A percentile compares a stretch with the other conserved stretches of the same genome.
phyloP scores from a whole-genome alignment of 2,329 filamentous ascomycete genomes.

The Cladophialophora chaetospira region DNA sequence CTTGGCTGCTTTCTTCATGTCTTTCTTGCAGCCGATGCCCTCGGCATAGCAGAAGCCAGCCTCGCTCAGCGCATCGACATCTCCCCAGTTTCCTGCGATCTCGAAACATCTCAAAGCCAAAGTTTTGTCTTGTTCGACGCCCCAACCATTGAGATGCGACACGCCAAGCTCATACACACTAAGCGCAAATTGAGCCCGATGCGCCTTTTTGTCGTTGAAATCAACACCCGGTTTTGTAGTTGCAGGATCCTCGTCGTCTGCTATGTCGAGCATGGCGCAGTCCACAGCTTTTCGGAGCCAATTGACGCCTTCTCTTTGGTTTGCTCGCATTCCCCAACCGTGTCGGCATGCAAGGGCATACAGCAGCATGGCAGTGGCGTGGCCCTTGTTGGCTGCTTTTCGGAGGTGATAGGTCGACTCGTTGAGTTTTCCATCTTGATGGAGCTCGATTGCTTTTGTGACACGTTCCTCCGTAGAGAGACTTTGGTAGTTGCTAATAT shows the following conservation, averaged over 20 bases:
- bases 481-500: slow-evolving; percentile 33
- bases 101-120: slow-evolving; percentile 92
- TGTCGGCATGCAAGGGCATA: slow-evolving; percentile 94
- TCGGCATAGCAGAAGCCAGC: slow-evolving; percentile 96
- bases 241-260: slow-evolving; percentile 69
- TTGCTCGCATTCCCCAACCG: slow-evolving; percentile 95
- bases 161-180: slow-evolving; percentile 96
- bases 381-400: slow-evolving; percentile 78
- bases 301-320: slow-evolving; percentile 82
- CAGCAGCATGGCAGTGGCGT: slow-evolving; percentile 92
- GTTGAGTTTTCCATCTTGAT: slow-evolving; percentile 82
- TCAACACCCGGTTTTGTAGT: slow-evolving; percentile 60
- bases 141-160: slow-evolving; percentile 98
- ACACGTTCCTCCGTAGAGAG: slow-evolving; percentile 76
- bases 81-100: slow-evolving; percentile 93
- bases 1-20: slow-evolving; percentile 88
- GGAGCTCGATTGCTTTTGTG: slow-evolving; percentile 83
- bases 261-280: slow-evolving; percentile 76
- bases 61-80: slow-evolving; percentile 89
- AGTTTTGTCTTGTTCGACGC: slow-evolving; percentile 86
- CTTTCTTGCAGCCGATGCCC: slow-evolving; percentile 91
- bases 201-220: slow-evolving; percentile 71
- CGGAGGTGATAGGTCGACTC: slow-evolving; percentile 96
- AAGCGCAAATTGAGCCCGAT: slow-evolving; percentile 89
- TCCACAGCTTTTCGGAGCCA: slow-evolving; percentile 94